A percentile compares a stretch with the other conserved stretches of the same genome.
Conservation (phyloP, 306 rosid species). For the Citrullus amarus region DNA sequence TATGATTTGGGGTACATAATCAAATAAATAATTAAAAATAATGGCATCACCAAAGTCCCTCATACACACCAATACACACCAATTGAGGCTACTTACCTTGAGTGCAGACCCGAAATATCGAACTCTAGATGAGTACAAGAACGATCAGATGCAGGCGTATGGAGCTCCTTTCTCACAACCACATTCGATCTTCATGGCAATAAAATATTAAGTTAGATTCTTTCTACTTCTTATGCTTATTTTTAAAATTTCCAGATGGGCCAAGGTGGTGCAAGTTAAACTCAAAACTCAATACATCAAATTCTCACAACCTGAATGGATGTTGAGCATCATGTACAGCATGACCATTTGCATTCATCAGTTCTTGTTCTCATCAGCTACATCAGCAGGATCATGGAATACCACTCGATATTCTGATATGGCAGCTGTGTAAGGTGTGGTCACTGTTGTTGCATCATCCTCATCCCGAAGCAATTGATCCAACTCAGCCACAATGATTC, state of each 20-base stretch:
- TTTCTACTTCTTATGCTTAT: not conserved
- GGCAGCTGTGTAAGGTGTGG: conserved; percentile 93
- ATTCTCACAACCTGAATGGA: conserved; percentile 62
- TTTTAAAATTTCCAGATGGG: not conserved
- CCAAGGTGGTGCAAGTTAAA: not conserved
- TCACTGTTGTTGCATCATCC: conserved; percentile 48
- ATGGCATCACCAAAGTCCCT: not conserved
- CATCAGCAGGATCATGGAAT: conserved; percentile 44
- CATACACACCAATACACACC: not conserved
- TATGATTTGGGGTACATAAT: not conserved
- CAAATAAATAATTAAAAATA: not conserved
- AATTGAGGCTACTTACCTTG: conserved; percentile 46
- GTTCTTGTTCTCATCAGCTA: conserved; percentile 34
- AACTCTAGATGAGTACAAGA: conserved; percentile 95
- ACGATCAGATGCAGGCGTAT: conserved; percentile 72
- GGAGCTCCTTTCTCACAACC: conserved; percentile 90
- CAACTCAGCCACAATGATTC: conserved; percentile 81
- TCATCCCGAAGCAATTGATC: conserved; percentile 76
- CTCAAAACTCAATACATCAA: not conserved
- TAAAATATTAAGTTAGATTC: conserved; percentile 22
- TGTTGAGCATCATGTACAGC: conserved; percentile 85
- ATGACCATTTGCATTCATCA: conserved; percentile 68
- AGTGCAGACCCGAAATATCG: conserved; percentile 72
- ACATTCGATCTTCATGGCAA: conserved; percentile 65
- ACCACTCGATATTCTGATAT: conserved; percentile 69